phyloP scores from a whole-genome alignment of 495 filamentous ascomycete genomes.

The Trichoderma reesei region DNA sequence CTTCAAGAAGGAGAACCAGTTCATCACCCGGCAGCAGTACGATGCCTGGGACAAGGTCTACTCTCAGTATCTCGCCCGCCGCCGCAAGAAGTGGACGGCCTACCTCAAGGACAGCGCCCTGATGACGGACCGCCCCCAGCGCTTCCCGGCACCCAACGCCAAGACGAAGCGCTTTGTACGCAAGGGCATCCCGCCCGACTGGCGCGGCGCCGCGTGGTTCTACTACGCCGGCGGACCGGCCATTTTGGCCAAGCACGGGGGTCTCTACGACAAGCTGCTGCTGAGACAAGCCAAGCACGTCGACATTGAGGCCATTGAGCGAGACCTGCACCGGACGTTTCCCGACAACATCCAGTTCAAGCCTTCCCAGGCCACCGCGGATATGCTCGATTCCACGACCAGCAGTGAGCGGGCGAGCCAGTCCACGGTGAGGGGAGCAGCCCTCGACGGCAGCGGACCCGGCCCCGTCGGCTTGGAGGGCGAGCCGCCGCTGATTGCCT shows the following conservation, averaged over 20 bases:
- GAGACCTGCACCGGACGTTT: slow-evolving; percentile 90
- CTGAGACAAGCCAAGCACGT: slow-evolving; percentile 51
- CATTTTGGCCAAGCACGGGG: slow-evolving; percentile 59
- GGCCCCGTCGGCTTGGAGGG: slow-evolving; percentile 22
- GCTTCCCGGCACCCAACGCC: slow-evolving; percentile 68
- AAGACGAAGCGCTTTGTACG: slow-evolving; percentile 84
- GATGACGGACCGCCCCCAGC: slow-evolving; percentile 55
- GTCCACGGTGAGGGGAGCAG: not conserved
- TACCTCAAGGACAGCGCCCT: slow-evolving; percentile 70
- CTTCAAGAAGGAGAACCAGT: slow-evolving; percentile 78
- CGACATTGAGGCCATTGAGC: slow-evolving; percentile 86
- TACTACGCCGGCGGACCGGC: slow-evolving; percentile 89
- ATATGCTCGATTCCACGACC: slow-evolving; percentile 2
- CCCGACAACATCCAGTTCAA: slow-evolving; percentile 92
- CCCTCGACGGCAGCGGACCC: slow-evolving; percentile 19
- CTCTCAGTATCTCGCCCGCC: slow-evolving; percentile 53
- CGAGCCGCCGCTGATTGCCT: slow-evolving; percentile 69
- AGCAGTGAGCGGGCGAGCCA: slow-evolving; percentile 3
- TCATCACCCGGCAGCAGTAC: slow-evolving; percentile 67
- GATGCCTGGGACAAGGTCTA: slow-evolving; percentile 73
- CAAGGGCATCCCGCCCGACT: slow-evolving; percentile 92
- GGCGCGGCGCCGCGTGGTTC: slow-evolving; percentile 92
- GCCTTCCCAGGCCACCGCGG: slow-evolving; percentile 27
- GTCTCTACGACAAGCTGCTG: slow-evolving; percentile 63
- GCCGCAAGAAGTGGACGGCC: slow-evolving; percentile 70